Conservation (phyloP, 2,329 filamentous ascomycete species). For the Colletotrichum cuscutae region DNA sequence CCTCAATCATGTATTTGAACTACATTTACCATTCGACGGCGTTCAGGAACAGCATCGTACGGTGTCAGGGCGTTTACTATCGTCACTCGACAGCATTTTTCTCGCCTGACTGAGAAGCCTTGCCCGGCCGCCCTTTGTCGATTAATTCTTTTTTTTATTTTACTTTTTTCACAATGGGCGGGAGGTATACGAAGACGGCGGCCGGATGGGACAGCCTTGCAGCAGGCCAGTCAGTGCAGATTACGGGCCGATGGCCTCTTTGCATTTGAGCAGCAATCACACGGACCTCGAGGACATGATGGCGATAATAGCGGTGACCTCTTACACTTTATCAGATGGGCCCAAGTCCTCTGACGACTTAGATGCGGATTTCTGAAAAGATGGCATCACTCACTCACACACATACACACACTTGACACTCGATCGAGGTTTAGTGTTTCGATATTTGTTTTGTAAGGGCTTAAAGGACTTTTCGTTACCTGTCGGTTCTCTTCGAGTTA, state of each 20-base stretch:
- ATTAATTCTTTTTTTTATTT: conserved; percentile 43
- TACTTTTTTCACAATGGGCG: conserved; percentile 17
- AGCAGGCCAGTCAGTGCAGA: conserved; percentile 27
- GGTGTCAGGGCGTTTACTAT: conserved; percentile 65
- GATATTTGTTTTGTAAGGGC: conserved; percentile 30
- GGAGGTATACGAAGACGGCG: conserved; percentile 18
- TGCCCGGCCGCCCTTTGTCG: conserved; percentile 42
- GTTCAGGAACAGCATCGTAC: conserved; percentile 68
- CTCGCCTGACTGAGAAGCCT: conserved; percentile 19
- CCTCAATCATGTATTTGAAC: conserved; percentile 60
- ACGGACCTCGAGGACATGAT: conserved; percentile 30
- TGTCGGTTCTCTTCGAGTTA: conserved; percentile 28
- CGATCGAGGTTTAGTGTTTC: conserved; percentile 19
- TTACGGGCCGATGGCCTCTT: conserved; percentile 12
- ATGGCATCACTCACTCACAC: not conserved
- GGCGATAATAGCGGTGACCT: conserved; percentile 26
- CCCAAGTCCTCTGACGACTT: conserved; percentile 11
- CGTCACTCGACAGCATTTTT: conserved; percentile 40
- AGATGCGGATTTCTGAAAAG: conserved; percentile 16
- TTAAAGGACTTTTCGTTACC: conserved; percentile 22
- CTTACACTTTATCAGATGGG: conserved; percentile 25
- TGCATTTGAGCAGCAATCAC: conserved; percentile 28
- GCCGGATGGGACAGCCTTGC: conserved; percentile 7
- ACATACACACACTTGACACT: not conserved
- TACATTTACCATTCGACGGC: conserved; percentile 60